Percentiles rank a stretch among this genome's conserved stretches.
These are phyloP conservation scores for Penicillium polonicum DNA, from an alignment of 2,329 filamentous ascomycete species.

Conservation along the genomic window DNA sequence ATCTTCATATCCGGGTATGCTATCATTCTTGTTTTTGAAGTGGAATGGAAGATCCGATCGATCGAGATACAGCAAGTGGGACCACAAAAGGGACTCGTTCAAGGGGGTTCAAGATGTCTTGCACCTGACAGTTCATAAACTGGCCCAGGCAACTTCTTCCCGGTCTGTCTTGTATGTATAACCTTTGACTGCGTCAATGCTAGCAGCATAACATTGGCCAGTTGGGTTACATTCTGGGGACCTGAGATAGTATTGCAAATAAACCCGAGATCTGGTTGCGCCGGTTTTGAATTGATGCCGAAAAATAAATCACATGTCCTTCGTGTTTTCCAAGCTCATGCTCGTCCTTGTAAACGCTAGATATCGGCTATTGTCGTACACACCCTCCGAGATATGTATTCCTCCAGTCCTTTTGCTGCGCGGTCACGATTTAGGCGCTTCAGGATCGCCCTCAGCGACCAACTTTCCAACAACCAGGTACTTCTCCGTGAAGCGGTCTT, in stretches of 20 bases:
- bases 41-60: neutral
- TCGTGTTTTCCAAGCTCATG: neutral
- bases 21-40: too few relatives aligned
- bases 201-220: neutral
- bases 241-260: neutral
- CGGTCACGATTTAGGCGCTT: constrained; percentile 32
- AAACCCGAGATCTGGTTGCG: neutral
- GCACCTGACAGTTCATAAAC: neutral
- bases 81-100: neutral
- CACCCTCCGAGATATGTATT: neutral
- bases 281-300: neutral
- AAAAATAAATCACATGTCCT: neutral
- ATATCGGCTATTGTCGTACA: neutral
- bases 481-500: constrained; percentile 89
- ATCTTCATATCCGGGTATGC: too few relatives aligned
- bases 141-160: neutral
- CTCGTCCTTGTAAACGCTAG: neutral
- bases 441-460: constrained; percentile 61
- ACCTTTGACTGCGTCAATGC: neutral
- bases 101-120: neutral
- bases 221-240: neutral
- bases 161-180: neutral
- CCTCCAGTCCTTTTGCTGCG: neutral
- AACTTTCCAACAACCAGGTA: constrained; percentile 91
- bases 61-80: neutral